Evolutionary conservation across 257 asterid genomes (phyloP), one percentile per base, ranked within the genome.

Genomic region (Coffea canephora): DNA sequence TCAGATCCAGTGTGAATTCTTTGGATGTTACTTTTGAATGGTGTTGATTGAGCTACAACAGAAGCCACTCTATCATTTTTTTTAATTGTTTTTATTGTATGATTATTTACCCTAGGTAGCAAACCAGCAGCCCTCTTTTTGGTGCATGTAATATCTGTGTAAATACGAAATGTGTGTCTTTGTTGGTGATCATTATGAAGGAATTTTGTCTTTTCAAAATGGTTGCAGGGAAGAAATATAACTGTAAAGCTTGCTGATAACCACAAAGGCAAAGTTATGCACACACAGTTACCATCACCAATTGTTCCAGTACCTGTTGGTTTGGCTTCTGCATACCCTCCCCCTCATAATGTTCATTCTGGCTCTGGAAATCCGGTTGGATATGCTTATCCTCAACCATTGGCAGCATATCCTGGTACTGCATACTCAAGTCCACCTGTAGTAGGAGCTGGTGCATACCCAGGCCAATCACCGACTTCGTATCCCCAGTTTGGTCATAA

Each of bases 241-340:
- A 89, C 93, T 3, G 97, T 92, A 83, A 94, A 94, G 90, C 92
- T 92, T 77, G 98, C 98, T 43, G 98, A 92, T 85, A 94, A 91
- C 76, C 78, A 85, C 90, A 94, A 90, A 88, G 90, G 90, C 69
- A 94, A 86, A 83, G 83, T 78, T 25, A 36, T 83, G 34, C 93
- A 88, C 80, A 49, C 87, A 23, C 97, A 87, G 86, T 7, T 84
- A 66, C 89, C 88, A 3, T 73, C 91, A 50, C 73, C 94, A 2
- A 61, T 82, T 77, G 88, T 83, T 80, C 92, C 91, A 46, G 78
- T 78, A 23, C 89, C 94, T 1, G 76, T 84, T 54, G 87, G 83
- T 48, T 73, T 89, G 89, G 34, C 90, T 6, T 85, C 84, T 69
- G 90, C 87, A 34, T 92, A 90, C 73, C 90, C 83, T 48, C 94